A percentile compares a stretch with the other conserved stretches of the same genome.
phyloP scores from a whole-genome alignment of 2,329 filamentous ascomycete genomes.

The Colletotrichum aenigma region DNA sequence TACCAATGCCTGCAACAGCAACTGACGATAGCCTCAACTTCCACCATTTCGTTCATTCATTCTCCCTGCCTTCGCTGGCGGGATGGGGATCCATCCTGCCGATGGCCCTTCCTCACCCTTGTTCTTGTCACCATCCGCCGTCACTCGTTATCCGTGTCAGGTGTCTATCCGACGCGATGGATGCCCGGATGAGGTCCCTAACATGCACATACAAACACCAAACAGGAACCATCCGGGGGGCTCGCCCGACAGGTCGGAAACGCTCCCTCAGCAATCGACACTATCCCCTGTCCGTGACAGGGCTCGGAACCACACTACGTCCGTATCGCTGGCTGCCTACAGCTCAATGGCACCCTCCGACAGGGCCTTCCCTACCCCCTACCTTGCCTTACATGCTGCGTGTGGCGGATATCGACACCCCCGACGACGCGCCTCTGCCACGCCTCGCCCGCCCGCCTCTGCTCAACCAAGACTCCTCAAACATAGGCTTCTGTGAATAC shows the following conservation, averaged over 20 bases:
- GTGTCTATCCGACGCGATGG: neutral
- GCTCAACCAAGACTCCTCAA: neutral
- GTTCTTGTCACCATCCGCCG: neutral
- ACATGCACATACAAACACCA: neutral
- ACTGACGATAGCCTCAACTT: neutral
- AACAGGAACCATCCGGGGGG: neutral
- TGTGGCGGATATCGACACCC: neutral
- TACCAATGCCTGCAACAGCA: neutral
- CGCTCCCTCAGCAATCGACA: neutral
- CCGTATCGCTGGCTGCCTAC: constrained; percentile 19
- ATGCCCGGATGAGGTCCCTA: neutral
- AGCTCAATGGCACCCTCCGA: constrained; percentile 1
- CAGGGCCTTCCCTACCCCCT: neutral
- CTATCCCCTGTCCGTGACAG: constrained; percentile 13
- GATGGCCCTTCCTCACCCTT: neutral
- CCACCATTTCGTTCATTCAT: neutral
- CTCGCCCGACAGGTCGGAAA: constrained; percentile 13
- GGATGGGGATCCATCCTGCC: neutral
- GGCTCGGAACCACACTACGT: constrained; percentile 13
- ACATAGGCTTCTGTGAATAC: neutral
- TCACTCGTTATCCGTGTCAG: neutral
- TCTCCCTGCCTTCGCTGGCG: too few species aligned
- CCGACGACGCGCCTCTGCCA: neutral
- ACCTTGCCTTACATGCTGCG: neutral
- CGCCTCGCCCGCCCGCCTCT: neutral